Evolutionary conservation across 805 yeast species (phyloP).

Genomic region (Yamadazyma kitorensis): DNA sequence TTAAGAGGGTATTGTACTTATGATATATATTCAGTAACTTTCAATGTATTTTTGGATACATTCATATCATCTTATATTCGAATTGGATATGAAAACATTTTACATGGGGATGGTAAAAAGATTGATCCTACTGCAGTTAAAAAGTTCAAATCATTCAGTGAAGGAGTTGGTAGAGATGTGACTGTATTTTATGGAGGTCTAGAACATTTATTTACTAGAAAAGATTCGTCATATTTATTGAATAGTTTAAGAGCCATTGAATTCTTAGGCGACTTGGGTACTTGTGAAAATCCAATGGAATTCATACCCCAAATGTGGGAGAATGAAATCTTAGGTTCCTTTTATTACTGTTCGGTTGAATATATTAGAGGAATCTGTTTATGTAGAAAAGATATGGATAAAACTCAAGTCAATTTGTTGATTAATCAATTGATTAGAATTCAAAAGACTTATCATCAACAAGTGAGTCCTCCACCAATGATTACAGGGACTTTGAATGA

Average conservation of each 20-base stretch:
- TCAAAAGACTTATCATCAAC: slow-evolving; percentile 28
- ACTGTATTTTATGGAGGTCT: slow-evolving; percentile 35
- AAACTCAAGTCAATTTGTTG: slow-evolving; percentile 24
- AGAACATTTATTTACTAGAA: slow-evolving; percentile 37
- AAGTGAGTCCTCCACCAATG: slow-evolving; percentile 31
- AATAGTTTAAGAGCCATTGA: slow-evolving; percentile 41
- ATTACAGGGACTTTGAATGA: slow-evolving; percentile 34
- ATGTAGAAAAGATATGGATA: slow-evolving; percentile 45
- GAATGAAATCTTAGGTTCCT: slow-evolving; percentile 53
- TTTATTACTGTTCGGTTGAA: slow-evolving; percentile 75
- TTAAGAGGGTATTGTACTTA: slow-evolving; percentile 46
- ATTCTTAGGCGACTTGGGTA: slow-evolving; percentile 36
- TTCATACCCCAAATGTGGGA: slow-evolving; percentile 51
- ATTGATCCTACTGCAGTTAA: slow-evolving; percentile 38
- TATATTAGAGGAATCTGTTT: slow-evolving; percentile 64
- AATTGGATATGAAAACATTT: slow-evolving; percentile 39
- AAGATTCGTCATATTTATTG: slow-evolving; percentile 36
- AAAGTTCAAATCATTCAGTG: slow-evolving; percentile 35
- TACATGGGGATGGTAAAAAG: slow-evolving; percentile 41
- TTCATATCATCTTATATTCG: slow-evolving; percentile 36
- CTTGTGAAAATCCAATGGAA: slow-evolving; percentile 33
- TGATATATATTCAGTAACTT: slow-evolving; percentile 39
- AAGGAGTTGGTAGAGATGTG: slow-evolving; percentile 37
- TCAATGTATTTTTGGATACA: slow-evolving; percentile 35
- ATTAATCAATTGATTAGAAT: slow-evolving; percentile 26